Evolutionary conservation across 768 basidiomycete species (phyloP), one percentile per base, ranked within the genome.

Genomic region (Leccinum variicolor): DNA sequence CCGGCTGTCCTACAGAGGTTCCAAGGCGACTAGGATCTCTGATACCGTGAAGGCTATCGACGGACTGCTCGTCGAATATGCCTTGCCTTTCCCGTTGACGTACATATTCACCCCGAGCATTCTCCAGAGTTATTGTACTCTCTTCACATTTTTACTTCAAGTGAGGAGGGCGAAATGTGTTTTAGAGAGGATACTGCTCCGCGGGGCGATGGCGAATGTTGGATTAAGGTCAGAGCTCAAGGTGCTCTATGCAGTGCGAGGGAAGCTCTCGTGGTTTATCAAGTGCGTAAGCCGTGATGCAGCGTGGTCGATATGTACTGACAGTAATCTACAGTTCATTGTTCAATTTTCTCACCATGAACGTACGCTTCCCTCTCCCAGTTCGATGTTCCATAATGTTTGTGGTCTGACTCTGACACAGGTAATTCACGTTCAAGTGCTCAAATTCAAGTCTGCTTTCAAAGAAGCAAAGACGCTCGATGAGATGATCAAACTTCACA

Each of bases 181-280:
- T 31, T 61, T 94, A 53, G 90, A 92, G 66, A 74, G 83, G 52
- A 87, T 90, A 13, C 73, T 89, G 25, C 82, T 91, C 3, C 76
- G 86, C 19, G 80, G 81, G n/a, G 78, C 76, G 17, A 65, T 70
- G 13, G 74, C 60, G 62, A 54, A 70, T 65, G 66, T 62, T 17
- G 67, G 74, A 31, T 50, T 73, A 50, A 75, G 70, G 34, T 74
- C 73, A 21, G 84, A 85, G 53, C 56, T 87, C 64, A 92, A 90
- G 72, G 78, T 78, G 14, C 85, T 92, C 63, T 90, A 90, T 67
- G 87, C 87, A 0, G 81, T 91, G 78, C 75, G 90, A 60, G 84
- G 85, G 62, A 84, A 86, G 55, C 64, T 94, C 57, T 87, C 87
- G 56, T 94, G 92, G 92, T 89, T 92, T 63, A 80, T 89, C 68